Conservation (phyloP, 78 protist genomes). For the Dictyostelium capitatum region DNA sequence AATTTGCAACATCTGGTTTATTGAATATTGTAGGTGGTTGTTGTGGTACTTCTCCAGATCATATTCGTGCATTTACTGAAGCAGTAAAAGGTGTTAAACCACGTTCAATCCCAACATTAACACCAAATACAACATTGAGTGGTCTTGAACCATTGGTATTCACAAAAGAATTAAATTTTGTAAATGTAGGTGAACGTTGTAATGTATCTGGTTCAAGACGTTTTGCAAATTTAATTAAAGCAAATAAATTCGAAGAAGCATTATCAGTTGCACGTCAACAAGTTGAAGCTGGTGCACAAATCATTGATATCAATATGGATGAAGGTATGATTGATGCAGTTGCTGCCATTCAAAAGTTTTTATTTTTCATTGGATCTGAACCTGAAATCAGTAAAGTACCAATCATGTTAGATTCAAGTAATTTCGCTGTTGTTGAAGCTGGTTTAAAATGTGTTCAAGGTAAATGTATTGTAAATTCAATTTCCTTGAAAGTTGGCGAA, state of each 20-base stretch:
- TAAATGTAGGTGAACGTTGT: constrained; percentile 99
- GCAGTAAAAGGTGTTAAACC: constrained; percentile 62
- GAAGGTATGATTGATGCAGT: constrained; percentile 98
- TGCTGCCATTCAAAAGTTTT: constrained; percentile 92
- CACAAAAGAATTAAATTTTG: constrained; percentile 88
- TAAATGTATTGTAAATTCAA: constrained; percentile 97
- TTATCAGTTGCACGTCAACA: constrained; percentile 92
- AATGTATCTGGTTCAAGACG: constrained; percentile 98
- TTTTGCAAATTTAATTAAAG: constrained; percentile 92
- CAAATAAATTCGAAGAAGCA: constrained; percentile 93
- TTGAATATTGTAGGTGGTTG: constrained; percentile 98
- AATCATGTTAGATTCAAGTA: constrained; percentile 98
- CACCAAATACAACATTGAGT: constrained; percentile 64
- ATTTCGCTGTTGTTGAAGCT: constrained; percentile 95
- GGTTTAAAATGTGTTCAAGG: constrained; percentile 98
- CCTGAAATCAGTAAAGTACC: constrained; percentile 98
- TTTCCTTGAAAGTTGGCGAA: constrained; percentile 98
- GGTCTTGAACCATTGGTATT: constrained; percentile 93
- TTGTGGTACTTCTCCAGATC: constrained; percentile 98
- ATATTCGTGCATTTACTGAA: constrained; percentile 93
- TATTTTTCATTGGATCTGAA: constrained; percentile 94
- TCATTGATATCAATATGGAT: constrained; percentile 98
- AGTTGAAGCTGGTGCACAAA: constrained; percentile 97
- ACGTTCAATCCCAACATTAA: constrained; percentile 12
- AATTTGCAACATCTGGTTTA: constrained; percentile 89